Percentiles rank a stretch among this genome's conserved stretches.
These are phyloP conservation scores for Ustilago cynodontis DNA, from an alignment of 1,284 basidiomycete species.

Conservation along the genomic window DNA sequence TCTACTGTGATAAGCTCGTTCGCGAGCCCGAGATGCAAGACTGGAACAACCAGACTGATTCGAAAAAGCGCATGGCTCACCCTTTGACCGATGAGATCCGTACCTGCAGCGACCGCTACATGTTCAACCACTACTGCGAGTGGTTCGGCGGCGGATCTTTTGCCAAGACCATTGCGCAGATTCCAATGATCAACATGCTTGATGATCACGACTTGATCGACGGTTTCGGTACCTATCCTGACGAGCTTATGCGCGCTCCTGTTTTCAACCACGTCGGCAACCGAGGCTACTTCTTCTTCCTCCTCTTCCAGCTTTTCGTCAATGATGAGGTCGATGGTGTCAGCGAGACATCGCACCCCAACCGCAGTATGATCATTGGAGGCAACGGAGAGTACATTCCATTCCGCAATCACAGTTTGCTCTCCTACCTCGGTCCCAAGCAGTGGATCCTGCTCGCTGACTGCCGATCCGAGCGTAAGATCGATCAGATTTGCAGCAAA, in stretches of 20 bases:
- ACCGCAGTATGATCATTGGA: slow-evolving; percentile 61
- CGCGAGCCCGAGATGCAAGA: slow-evolving; percentile 74
- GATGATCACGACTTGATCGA: slow-evolving; percentile 82
- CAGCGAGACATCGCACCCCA: slow-evolving; percentile 45
- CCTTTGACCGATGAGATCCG: slow-evolving; percentile 80
- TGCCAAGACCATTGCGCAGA: slow-evolving; percentile 84
- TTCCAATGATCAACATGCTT: slow-evolving; percentile 80
- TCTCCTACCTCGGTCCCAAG: slow-evolving; percentile 66
- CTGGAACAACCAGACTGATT: slow-evolving; percentile 81
- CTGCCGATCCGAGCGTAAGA: slow-evolving; percentile 67
- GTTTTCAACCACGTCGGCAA: slow-evolving; percentile 65
- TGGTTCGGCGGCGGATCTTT: slow-evolving; percentile 89
- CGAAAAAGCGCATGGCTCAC: slow-evolving; percentile 77
- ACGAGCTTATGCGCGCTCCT: slow-evolving; percentile 62
- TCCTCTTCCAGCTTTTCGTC: slow-evolving; percentile 68
- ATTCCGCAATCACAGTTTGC: slow-evolving; percentile 62
- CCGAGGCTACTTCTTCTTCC: slow-evolving; percentile 66
- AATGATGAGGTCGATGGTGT: slow-evolving; percentile 61
- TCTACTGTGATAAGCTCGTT: slow-evolving; percentile 59
- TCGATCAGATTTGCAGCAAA: slow-evolving; percentile 64
- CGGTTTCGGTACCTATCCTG: slow-evolving; percentile 83
- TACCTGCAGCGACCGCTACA: slow-evolving; percentile 82
- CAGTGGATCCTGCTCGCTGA: slow-evolving; percentile 66
- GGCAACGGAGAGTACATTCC: slow-evolving; percentile 62
- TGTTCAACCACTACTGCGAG: slow-evolving; percentile 80